Evolutionary conservation across 1,284 basidiomycete genomes (phyloP), one percentile per base, ranked within the genome.

Genomic region (Inonotus obliquus): DNA sequence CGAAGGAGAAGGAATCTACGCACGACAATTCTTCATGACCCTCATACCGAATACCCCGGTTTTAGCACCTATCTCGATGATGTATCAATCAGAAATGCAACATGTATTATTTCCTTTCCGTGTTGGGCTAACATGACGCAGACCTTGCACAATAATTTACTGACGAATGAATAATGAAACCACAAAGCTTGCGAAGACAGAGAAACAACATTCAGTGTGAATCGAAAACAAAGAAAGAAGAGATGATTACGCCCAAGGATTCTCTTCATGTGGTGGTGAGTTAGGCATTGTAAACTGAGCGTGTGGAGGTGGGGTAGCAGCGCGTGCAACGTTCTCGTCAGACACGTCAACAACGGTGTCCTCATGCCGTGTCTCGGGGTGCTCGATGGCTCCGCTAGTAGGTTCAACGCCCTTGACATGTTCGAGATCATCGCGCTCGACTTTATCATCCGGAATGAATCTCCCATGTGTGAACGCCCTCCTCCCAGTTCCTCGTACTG

Each of bases 381-480:
- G 61, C 59, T 49, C 65, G 39, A 53, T 41, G 41, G 63, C 66
- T 56, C 66, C 69, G 17, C 68, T 70, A 13, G 65, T 63, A 29
- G 48, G 59, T 23, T 65, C 60, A 29, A 60, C 64, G 39, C 65
- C 62, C n/a, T 37, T 57, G 38, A 57, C 70, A 48, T 67, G 66
- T 45, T 71, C 70, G 53, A 76, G 74, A 4, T 73, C 69, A 45
- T 72, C 73, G 32, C 71, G 70, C 3, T 71, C 69, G 0, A 71
- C 73, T 19, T 73, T 73, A 32, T 73, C 71, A 38, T 78, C 79
- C 25, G 80, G 76, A 1, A 76, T 74, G 41, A 77, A 76, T 66
- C 81, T 81, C 13, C 79, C 81, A 25, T 78, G 72, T 52, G 79
- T 76, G 68, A 83, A 86, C 32, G 86, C 80, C 66, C 78, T 83